Percentiles rank a stretch among this genome's conserved stretches.
Conservation (phyloP, 352 stramenopile species). For the Globisporangium viniferum region DNA sequence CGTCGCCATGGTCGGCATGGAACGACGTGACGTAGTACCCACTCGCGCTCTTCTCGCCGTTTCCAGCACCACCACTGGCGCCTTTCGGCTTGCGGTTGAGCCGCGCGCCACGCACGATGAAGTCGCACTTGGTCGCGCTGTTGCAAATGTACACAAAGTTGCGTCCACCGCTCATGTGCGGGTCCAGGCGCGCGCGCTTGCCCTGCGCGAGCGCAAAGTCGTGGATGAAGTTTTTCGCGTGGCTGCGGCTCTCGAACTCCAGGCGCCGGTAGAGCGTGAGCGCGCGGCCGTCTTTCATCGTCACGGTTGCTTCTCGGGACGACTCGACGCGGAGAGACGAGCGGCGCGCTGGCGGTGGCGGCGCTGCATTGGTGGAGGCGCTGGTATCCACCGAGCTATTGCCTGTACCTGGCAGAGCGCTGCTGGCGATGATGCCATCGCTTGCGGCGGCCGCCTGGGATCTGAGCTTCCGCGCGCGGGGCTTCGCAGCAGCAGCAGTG, state of each 20-base stretch:
- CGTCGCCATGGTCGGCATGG: slow-evolving; percentile 23
- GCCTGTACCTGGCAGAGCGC: too few relatives aligned
- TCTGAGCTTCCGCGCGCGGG: too few relatives aligned
- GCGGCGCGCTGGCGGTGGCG: too few relatives aligned
- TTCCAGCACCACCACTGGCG: neutral
- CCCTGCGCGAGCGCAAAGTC: slow-evolving; percentile 49
- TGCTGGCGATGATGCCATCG: too few relatives aligned
- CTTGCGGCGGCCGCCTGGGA: too few relatives aligned
- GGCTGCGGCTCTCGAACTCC: slow-evolving; percentile 21
- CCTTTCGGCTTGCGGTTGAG: neutral
- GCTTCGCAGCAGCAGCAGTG: too few relatives aligned
- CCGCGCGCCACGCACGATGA: slow-evolving; percentile 24
- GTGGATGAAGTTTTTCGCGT: slow-evolving; percentile 40
- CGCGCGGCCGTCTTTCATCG: slow-evolving; percentile 19
- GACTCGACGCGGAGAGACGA: too few relatives aligned
- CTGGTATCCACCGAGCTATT: too few relatives aligned
- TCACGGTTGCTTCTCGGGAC: neutral
- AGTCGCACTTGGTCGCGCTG: slow-evolving; percentile 37
- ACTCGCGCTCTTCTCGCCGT: slow-evolving; percentile 2
- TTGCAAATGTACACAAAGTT: slow-evolving; percentile 43
- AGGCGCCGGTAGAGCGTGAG: slow-evolving; percentile 31
- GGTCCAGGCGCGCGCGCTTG: slow-evolving; percentile 39
- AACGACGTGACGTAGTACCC: neutral
- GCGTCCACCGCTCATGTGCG: slow-evolving; percentile 28
- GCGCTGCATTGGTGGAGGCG: too few relatives aligned